Evolutionary conservation across 108 stramenopile species (phyloP).

Genomic region (Cyclotella sp.): DNA sequence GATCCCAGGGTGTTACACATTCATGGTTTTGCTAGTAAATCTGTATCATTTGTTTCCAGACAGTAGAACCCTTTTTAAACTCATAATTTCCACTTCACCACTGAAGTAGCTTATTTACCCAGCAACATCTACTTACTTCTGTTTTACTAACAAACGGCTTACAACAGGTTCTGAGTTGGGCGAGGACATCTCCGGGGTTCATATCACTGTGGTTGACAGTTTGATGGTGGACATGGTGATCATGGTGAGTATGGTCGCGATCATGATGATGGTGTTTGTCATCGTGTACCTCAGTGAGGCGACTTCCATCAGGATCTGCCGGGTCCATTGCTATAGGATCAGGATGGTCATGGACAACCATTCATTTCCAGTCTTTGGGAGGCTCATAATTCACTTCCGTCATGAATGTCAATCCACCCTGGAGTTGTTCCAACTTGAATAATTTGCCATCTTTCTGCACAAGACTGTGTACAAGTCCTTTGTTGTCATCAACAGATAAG

Average conservation of each 20-base stretch:
- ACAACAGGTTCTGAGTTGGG: too few species aligned
- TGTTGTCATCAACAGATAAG: not conserved
- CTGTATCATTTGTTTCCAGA: too few species aligned
- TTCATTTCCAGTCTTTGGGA: slow-evolving; percentile 12
- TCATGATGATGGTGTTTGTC: not conserved
- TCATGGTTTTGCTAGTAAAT: too few species aligned
- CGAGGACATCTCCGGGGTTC: not conserved
- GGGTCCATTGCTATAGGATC: too few species aligned
- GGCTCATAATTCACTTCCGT: not conserved
- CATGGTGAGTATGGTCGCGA: not conserved
- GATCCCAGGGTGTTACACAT: too few species aligned
- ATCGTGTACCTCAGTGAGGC: not conserved
- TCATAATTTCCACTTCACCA: too few species aligned
- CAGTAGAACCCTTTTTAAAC: too few species aligned
- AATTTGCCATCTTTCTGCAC: slow-evolving; percentile 1
- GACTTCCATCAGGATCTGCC: too few species aligned
- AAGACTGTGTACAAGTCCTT: not conserved
- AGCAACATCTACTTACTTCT: too few species aligned
- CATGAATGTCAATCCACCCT: not conserved
- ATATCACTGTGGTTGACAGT: not conserved
- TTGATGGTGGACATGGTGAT: not conserved
- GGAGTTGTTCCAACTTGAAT: not conserved
- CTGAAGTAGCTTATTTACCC: too few species aligned
- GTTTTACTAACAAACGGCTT: too few species aligned
- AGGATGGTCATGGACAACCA: too few species aligned